These are phyloP conservation scores for Dipodascopsis uninucleata DNA, from an alignment of 805 yeast genomes.

Conservation along the genomic window DNA sequence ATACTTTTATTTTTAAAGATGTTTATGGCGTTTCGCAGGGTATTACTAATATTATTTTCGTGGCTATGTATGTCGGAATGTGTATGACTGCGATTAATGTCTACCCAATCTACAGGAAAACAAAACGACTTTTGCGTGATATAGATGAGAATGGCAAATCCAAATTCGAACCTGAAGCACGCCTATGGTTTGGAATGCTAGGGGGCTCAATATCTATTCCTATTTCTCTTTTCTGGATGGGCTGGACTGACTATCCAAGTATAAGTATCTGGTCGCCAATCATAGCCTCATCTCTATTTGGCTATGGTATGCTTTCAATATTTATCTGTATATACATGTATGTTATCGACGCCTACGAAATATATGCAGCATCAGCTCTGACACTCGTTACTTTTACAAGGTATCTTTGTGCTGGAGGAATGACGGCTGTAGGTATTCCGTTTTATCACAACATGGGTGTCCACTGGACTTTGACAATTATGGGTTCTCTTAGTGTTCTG, in stretches of 20 bases:
- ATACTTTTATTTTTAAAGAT: conserved; percentile 50
- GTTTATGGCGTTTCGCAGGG: conserved; percentile 44
- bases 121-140: conserved; percentile 6
- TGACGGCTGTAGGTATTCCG: conserved; percentile 53
- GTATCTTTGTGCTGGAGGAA: conserved; percentile 48
- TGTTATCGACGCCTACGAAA: conserved; percentile 44
- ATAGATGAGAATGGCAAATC: conserved; percentile 14
- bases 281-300: conserved; percentile 52
- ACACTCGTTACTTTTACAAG: conserved; percentile 71
- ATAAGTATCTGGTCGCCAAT: conserved; percentile 43
- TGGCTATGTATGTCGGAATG: conserved; percentile 20
- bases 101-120: conserved; percentile 14
- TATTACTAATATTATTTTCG: conserved; percentile 13
- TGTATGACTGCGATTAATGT: conserved; percentile 10
- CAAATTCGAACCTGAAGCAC: conserved; percentile 44
- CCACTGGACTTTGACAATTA: conserved; percentile 40
- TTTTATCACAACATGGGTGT: conserved; percentile 50
- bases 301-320: conserved; percentile 39
- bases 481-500: conserved; percentile 20
- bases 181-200: conserved; percentile 50
- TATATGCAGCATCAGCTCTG: conserved; percentile 67
- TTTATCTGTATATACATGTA: conserved; percentile 43
- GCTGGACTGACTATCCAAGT: conserved; percentile 48
- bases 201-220: conserved; percentile 47
- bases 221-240: conserved; percentile 49